These are phyloP conservation scores for Eucommia ulmoides DNA, from an alignment of 257 asterid genomes.

Conservation along the genomic window DNA sequence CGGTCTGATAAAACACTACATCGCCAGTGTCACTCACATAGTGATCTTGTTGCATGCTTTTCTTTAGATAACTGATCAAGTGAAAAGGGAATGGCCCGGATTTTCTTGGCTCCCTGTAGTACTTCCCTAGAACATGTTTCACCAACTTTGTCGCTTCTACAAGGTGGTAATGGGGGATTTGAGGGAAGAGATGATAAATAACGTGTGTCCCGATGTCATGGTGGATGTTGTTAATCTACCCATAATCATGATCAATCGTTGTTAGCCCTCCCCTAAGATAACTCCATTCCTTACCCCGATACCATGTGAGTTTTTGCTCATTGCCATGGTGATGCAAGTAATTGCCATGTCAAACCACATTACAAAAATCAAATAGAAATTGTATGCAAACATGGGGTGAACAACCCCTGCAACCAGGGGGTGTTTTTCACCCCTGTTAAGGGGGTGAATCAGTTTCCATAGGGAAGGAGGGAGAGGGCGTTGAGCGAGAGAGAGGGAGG, in stretches of 20 bases:
- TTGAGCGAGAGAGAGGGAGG: no score
- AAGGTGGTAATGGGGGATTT: conserved; percentile 79
- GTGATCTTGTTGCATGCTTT: conserved; percentile 50
- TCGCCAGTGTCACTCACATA: conserved; percentile 71
- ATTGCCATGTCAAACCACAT: conserved; percentile 44
- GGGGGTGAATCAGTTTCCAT: no score
- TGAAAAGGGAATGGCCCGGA: conserved; percentile 65
- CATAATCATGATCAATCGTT: conserved; percentile 79
- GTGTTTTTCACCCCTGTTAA: no score
- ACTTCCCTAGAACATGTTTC: conserved; percentile 47
- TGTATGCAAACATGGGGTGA: no score
- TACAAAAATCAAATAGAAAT: conserved; percentile 28
- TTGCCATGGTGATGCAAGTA: conserved; percentile 60
- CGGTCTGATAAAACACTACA: conserved; percentile 65
- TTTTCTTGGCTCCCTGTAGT: conserved; percentile 70
- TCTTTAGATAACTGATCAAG: conserved; percentile 31
- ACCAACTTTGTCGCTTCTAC: conserved; percentile 73
- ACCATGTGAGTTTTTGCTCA: conserved; percentile 51
- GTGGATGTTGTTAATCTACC: conserved; percentile 61
- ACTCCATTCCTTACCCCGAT: conserved; percentile 79
- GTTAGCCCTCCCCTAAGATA: conserved; percentile 85
- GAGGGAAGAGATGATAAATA: conserved; percentile 82
- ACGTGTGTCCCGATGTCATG: conserved; percentile 94
- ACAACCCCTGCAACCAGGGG: no score
- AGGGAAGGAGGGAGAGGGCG: no score